A percentile compares a stretch with the other conserved stretches of the same genome.
Evolutionary conservation across 1,139 yeast species (phyloP).

Genomic region (Maudiozyma humilis): DNA sequence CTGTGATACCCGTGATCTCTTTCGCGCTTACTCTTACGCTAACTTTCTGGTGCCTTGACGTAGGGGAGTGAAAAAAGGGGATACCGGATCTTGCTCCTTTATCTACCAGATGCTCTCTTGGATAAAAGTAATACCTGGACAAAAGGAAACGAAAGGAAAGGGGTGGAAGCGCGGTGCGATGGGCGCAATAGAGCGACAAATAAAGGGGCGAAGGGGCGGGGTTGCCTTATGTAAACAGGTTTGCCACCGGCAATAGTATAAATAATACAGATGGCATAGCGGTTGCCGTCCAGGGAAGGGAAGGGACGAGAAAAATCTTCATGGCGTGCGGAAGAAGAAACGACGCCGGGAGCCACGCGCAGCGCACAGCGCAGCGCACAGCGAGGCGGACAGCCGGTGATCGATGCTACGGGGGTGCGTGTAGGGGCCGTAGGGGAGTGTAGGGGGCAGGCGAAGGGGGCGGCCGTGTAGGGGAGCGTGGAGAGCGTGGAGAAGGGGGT

Average conservation of each 20-base stretch:
- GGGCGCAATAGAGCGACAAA: neutral
- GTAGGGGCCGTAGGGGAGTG: too few species aligned
- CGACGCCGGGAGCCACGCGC: too few species aligned
- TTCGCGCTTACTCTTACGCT: neutral
- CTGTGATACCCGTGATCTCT: neutral
- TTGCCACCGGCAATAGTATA: neutral
- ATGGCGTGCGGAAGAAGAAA: too few species aligned
- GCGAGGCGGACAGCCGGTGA: too few species aligned
- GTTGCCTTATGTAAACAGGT: neutral
- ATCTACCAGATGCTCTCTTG: neutral
- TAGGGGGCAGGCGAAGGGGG: too few species aligned
- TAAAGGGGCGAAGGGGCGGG: neutral
- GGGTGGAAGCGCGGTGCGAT: neutral
- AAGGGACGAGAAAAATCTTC: too few species aligned
- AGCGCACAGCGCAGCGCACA: too few species aligned
- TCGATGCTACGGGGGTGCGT: too few species aligned
- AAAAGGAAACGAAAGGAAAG: neutral
- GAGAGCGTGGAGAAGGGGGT: too few species aligned
- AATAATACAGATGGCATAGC: too few species aligned
- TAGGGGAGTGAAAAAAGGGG: neutral
- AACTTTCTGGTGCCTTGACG: neutral
- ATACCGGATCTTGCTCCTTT: neutral
- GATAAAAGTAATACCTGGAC: neutral
- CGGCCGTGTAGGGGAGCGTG: too few species aligned
- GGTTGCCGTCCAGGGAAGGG: too few species aligned